A percentile compares a stretch with the other conserved stretches of the same genome.
phyloP scores from a whole-genome alignment of 768 basidiomycete species.

The Tylopilus plumbeoviolaceoides region DNA sequence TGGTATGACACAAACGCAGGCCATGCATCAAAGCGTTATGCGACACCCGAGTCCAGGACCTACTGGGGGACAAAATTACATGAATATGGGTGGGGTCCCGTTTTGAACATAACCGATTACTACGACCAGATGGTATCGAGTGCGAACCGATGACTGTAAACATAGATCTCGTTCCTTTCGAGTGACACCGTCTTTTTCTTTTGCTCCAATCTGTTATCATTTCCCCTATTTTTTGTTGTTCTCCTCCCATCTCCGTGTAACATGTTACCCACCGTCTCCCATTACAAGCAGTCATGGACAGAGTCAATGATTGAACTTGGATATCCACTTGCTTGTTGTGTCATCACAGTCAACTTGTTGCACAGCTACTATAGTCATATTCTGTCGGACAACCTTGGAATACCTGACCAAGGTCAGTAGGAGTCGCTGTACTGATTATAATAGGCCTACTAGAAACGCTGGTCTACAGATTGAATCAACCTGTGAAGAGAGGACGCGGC shows the following conservation, averaged over 20 bases:
- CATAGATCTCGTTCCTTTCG: constrained; percentile 27
- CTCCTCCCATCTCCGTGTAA: constrained; percentile 18
- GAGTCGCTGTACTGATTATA: neutral
- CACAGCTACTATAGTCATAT: constrained; percentile 7
- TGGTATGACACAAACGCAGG: constrained; percentile 54
- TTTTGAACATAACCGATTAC: constrained; percentile 22
- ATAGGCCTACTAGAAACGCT: neutral
- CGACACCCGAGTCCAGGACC: constrained; percentile 72
- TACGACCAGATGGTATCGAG: neutral
- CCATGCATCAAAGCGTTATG: constrained; percentile 87
- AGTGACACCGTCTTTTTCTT: neutral
- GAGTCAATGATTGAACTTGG: constrained; percentile 57
- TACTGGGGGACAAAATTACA: constrained; percentile 41
- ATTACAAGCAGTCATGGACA: constrained; percentile 33
- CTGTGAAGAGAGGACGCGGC: constrained; percentile 16
- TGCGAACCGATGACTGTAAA: constrained; percentile 13
- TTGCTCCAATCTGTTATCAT: constrained; percentile 19
- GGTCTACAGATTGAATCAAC: constrained; percentile 12
- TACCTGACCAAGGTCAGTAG: neutral
- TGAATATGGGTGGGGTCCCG: constrained; percentile 37
- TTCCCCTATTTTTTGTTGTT: constrained; percentile 17
- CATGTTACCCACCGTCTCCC: constrained; percentile 28
- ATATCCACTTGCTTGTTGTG: constrained; percentile 47
- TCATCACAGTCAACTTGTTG: constrained; percentile 39
- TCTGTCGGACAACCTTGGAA: constrained; percentile 5